Evolutionary conservation across 179 eudicot species (phyloP).

Genomic region (Patellifolia procumbens): DNA sequence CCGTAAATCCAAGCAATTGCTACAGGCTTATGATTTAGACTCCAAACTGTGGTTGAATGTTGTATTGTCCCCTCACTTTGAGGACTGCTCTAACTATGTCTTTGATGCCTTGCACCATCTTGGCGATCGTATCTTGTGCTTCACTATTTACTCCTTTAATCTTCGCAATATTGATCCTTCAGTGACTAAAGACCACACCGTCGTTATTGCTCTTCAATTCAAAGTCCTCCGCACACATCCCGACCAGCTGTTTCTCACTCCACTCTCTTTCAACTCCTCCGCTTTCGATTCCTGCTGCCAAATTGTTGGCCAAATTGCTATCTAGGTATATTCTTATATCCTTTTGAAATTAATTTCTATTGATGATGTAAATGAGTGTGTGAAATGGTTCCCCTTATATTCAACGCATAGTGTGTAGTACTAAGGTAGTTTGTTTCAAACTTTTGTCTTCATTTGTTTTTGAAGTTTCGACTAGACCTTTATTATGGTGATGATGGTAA

Average conservation of each 20-base stretch:
- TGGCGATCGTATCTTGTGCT: background rate
- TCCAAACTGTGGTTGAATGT: constrained; percentile 4
- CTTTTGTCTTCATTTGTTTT: background rate
- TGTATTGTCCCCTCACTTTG: background rate
- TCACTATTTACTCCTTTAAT: background rate
- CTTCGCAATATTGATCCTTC: background rate
- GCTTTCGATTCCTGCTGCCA: background rate
- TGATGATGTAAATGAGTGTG: no score
- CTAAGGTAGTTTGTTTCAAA: no score
- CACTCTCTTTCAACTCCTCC: background rate
- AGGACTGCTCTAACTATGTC: background rate
- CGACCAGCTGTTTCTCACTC: background rate
- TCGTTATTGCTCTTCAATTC: background rate
- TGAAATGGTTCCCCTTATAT: no score
- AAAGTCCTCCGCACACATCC: background rate
- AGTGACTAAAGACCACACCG: background rate
- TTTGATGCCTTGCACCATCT: background rate
- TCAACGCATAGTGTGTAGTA: no score
- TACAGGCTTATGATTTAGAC: background rate
- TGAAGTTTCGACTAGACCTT: no score
- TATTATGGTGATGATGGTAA: no score
- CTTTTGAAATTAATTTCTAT: no score
- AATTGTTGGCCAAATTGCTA: constrained; percentile 1
- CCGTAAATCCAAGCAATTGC: background rate
- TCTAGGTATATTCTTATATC: background rate